Evolutionary conservation across 116 monocot genomes (phyloP), one percentile per base, ranked within the genome.

Genomic region (Papilionanthe hybrid): DNA sequence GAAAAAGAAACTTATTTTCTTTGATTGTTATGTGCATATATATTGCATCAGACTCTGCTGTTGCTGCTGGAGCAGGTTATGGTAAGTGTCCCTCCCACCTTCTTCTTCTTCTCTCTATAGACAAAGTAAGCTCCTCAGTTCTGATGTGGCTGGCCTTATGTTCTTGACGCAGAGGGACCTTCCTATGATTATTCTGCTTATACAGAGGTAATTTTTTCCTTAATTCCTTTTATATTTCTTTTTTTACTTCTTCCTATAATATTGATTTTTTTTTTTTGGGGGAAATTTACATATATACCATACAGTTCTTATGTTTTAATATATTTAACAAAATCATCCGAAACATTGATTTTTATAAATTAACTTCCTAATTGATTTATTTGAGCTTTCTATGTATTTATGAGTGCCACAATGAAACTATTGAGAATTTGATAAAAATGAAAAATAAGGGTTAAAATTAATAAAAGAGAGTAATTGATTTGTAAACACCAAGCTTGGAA

Each of bases 151-250:
- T 73, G 7, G 44, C 23, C 2, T 49, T 75, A 6, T 20, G 49
- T 72, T 32, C 30, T 29, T 77, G 58, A 19, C 74, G 79, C 84
- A 89, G 92, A 80, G 9, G 89, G 82, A 44, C 23, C 79, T 12
- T 75, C 67, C 75, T 92, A 92, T 50, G 89, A 89, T 71, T 87
- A 87, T 63, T 68, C 85, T 69, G 92, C 92, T 72, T 92, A 85
- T 66, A 89, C 89, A 23, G 89, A 92, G 92, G 92, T 92, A 81
- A 48, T 43, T 66, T 9, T 44, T 37, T 37, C 37, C 37, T 28
- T 71, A n/a, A 5, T 7, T 23, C 4, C 32, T 32, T 71, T 71
- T 5, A 28, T 15, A 13, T 8, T 43, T 19, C 5, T 1, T 5
- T 44, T 73, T 37, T 3, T 43, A 8, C 1, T 43, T 1, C 53